Evolutionary conservation across 768 basidiomycete genomes (phyloP).

Genomic region (Pholiota microspora): DNA sequence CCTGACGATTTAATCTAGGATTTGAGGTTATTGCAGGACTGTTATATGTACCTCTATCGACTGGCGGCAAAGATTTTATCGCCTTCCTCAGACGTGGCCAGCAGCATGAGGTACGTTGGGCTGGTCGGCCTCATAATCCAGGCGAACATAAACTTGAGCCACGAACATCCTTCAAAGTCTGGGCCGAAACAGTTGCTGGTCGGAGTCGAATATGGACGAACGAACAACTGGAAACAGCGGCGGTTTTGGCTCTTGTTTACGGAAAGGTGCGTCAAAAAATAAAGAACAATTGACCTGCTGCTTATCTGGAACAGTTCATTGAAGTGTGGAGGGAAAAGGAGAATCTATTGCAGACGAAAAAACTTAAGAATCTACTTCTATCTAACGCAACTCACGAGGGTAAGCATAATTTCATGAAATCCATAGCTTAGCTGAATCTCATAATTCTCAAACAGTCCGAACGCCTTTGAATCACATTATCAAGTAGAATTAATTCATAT

Average conservation of each 20-base stretch:
- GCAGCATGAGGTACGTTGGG: constrained; percentile 70
- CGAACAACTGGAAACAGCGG: constrained; percentile 80
- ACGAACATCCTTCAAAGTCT: constrained; percentile 75
- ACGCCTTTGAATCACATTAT: constrained; percentile 84
- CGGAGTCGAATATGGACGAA: constrained; percentile 74
- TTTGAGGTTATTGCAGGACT: constrained; percentile 70
- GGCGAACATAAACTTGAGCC: constrained; percentile 54
- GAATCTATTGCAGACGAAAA: constrained; percentile 65
- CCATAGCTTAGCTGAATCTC: not conserved
- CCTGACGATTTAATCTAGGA: constrained; percentile 24
- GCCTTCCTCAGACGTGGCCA: constrained; percentile 79
- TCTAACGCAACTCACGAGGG: constrained; percentile 86
- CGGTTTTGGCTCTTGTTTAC: constrained; percentile 76
- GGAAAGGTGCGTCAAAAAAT: constrained; percentile 47
- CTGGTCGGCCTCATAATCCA: constrained; percentile 64
- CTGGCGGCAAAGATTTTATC: constrained; percentile 76
- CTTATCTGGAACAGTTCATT: constrained; percentile 56
- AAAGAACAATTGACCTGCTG: not conserved
- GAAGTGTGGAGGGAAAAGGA: constrained; percentile 87
- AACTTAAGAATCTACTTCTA: constrained; percentile 69
- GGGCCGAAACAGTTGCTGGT: constrained; percentile 73
- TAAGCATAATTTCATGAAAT: constrained; percentile 17
- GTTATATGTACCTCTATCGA: constrained; percentile 73
- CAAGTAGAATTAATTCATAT: constrained; percentile 43
- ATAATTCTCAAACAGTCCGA: constrained; percentile 55